A percentile compares a stretch with the other conserved stretches of the same genome.
Evolutionary conservation across 345 rosid genomes (phyloP).

Genomic region (Acer campestre): DNA sequence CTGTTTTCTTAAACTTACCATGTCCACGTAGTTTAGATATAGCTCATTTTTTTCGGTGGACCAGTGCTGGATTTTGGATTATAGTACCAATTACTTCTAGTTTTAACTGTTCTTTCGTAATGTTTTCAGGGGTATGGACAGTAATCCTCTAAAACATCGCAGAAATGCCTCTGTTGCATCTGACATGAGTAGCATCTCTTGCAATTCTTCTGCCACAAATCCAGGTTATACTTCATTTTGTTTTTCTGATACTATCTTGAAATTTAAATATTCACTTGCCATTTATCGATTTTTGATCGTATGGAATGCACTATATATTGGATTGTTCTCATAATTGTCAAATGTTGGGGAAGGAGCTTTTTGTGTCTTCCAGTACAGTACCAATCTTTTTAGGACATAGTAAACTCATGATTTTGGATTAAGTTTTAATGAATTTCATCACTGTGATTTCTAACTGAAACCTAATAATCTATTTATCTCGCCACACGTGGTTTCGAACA

Average conservation of each 20-base stretch:
- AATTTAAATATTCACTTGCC: not conserved
- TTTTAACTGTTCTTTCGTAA: conserved; percentile 10
- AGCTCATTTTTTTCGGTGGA: not conserved
- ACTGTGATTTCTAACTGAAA: not conserved
- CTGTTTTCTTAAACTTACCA: not conserved
- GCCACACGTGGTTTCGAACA: not conserved
- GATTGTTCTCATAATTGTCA: not conserved
- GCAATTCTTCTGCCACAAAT: conserved; percentile 39
- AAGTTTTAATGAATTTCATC: not conserved
- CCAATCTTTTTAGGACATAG: not conserved
- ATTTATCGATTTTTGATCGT: not conserved
- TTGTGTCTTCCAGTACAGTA: not conserved
- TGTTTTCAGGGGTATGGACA: conserved; percentile 51
- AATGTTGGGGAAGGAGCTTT: not conserved
- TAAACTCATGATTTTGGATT: not conserved
- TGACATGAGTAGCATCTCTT: conserved; percentile 59
- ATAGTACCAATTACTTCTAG: not conserved
- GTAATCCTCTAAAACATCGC: conserved; percentile 51
- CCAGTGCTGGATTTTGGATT: not conserved
- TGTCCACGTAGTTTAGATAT: not conserved
- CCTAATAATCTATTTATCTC: not conserved
- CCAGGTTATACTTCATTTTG: conserved; percentile 44
- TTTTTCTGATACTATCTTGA: not conserved
- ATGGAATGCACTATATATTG: not conserved
- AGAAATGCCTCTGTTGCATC: conserved; percentile 74